Evolutionary conservation across 1,284 basidiomycete genomes (phyloP).

Genomic region (Neolentinus lepideus): DNA sequence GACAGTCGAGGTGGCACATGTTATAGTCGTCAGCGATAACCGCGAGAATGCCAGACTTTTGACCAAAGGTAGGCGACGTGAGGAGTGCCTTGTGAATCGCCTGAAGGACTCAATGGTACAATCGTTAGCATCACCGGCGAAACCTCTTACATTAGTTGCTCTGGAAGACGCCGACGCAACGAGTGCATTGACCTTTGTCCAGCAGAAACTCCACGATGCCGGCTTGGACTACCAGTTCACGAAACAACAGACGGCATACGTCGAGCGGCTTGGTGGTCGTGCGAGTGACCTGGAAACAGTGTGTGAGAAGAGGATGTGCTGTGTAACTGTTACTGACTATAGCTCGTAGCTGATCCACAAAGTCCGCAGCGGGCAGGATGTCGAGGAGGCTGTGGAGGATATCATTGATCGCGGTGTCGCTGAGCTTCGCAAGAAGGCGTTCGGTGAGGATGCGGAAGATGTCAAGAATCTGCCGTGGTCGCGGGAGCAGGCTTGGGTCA

Average conservation of each 20-base stretch:
- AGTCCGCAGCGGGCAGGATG: conserved; percentile 64
- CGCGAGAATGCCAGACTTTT: conserved; percentile 82
- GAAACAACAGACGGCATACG: conserved; percentile 42
- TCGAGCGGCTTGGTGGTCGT: conserved; percentile 79
- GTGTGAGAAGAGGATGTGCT: conserved; percentile 18
- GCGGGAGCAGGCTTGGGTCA: conserved; percentile 82
- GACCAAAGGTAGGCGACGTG: conserved; percentile 57
- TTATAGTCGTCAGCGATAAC: conserved; percentile 88
- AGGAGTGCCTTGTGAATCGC: background rate
- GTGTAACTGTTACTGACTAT: background rate
- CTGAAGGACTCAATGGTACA: background rate
- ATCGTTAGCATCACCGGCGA: conserved; percentile 71
- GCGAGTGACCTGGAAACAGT: conserved; percentile 83
- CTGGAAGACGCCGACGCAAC: conserved; percentile 81
- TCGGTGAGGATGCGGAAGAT: conserved; percentile 88
- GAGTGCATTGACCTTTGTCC: conserved; percentile 78
- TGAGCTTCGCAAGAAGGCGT: conserved; percentile 87
- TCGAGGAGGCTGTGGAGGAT: conserved; percentile 84
- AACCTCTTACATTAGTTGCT: conserved; percentile 73
- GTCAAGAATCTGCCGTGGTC: conserved; percentile 81
- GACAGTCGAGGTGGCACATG: conserved; percentile 69
- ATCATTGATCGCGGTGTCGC: conserved; percentile 75
- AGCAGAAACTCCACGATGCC: conserved; percentile 67
- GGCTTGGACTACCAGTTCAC: conserved; percentile 46
- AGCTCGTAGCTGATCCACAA: conserved; percentile 71